Conservation (phyloP, 768 basidiomycete species). For the Boletus eberwhitei region DNA sequence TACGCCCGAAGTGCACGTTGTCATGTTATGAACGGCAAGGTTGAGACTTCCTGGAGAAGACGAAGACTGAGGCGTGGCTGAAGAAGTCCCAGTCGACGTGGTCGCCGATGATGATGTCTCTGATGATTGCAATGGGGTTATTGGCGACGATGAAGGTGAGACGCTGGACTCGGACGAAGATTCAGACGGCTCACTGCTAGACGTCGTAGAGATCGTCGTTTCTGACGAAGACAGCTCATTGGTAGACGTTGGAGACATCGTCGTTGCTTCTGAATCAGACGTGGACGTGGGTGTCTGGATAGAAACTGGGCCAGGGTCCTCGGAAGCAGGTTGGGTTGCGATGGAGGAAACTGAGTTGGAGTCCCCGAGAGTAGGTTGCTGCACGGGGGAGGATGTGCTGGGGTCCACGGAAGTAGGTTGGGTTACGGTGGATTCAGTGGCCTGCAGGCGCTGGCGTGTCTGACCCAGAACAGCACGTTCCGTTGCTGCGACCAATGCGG, state of each 20-base stretch:
- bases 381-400: too few species aligned
- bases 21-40: conserved; percentile 31
- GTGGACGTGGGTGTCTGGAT: not conserved
- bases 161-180: not conserved
- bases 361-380: not conserved
- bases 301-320: conserved; percentile 9
- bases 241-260: conserved; percentile 11
- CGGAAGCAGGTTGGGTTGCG: not conserved
- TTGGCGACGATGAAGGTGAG: conserved; percentile 5
- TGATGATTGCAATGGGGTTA: not conserved
- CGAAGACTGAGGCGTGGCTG: conserved; percentile 14
- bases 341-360: conserved; percentile 1
- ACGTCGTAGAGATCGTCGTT: conserved; percentile 13
- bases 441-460: too few species aligned
- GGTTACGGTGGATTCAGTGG: not conserved
- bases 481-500: conserved; percentile 16
- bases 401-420: not conserved
- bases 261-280: not conserved
- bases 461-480: conserved; percentile 13
- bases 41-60: conserved; percentile 15
- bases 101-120: not conserved
- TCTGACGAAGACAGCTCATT: not conserved
- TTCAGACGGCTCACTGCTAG: conserved; percentile 14
- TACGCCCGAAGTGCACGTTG: conserved; percentile 31
- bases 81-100: conserved; percentile 8